These are phyloP conservation scores for Ophiostoma montium DNA, from an alignment of 2,329 filamentous ascomycete species.

Conservation along the genomic window DNA sequence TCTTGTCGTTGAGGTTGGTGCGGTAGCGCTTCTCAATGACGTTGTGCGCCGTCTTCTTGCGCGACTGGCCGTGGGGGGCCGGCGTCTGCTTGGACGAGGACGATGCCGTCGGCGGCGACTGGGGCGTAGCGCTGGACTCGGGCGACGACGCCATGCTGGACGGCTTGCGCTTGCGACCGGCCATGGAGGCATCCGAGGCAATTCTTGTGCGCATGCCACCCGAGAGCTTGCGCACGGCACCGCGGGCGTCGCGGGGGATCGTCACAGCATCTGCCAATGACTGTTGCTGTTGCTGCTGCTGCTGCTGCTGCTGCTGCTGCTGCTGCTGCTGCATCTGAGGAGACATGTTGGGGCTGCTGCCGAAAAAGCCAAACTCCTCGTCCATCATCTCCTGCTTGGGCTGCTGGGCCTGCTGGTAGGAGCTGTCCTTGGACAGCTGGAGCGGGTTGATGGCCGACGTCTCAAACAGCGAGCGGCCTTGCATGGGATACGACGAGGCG, in stretches of 20 bases:
- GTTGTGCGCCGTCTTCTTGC: constrained; percentile 70
- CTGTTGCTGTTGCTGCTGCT: background rate
- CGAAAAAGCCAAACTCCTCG: background rate
- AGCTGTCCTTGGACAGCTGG: constrained; percentile 16
- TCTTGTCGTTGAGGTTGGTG: constrained; percentile 74
- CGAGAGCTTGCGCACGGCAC: constrained; percentile 15
- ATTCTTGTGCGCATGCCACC: background rate
- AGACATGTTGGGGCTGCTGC: background rate
- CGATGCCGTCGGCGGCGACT: constrained; percentile 13
- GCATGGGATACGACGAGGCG: constrained; percentile 14
- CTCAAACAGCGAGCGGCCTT: constrained; percentile 12
- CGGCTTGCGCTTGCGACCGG: constrained; percentile 21
- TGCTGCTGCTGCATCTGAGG: background rate
- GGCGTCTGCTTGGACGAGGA: constrained; percentile 3
- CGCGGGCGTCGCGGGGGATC: constrained; percentile 10
- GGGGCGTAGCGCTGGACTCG: constrained; percentile 11
- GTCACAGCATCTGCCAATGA: background rate
- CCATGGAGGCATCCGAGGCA: constrained; percentile 11
- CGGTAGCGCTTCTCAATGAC: constrained; percentile 78
- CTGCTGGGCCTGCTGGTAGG: background rate
- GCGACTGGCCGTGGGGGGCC: constrained; percentile 11
- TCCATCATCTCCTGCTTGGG: background rate
- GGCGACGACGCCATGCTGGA: constrained; percentile 11
- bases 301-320: too few species aligned
- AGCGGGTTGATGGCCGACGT: constrained; percentile 24